phyloP scores from a whole-genome alignment of 2,329 filamentous ascomycete species.

The Colletotrichum sp. region DNA sequence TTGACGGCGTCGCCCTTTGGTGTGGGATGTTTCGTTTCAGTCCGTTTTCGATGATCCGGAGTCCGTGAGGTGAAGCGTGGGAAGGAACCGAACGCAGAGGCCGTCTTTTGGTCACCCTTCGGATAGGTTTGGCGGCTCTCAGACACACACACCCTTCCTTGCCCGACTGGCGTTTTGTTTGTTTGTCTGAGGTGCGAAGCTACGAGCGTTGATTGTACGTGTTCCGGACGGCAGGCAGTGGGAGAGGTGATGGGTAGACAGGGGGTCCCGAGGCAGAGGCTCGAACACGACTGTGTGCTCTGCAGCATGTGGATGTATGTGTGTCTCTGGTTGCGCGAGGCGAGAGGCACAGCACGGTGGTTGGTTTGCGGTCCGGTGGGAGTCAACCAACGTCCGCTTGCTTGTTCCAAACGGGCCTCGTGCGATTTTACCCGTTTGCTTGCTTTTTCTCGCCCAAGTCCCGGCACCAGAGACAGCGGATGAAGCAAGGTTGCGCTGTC shows the following conservation, averaged over 20 bases:
- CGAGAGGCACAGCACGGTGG: not conserved
- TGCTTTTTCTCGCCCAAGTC: not conserved
- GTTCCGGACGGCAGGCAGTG: not conserved
- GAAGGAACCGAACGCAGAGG: not conserved
- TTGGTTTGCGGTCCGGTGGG: not conserved
- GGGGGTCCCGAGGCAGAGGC: not conserved
- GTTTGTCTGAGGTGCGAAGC: not conserved
- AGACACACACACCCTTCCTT: not conserved
- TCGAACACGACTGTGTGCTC: not conserved
- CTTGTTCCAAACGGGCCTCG: not conserved
- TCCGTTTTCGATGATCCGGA: not conserved
- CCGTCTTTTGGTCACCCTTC: not conserved
- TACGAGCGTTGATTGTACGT: not conserved
- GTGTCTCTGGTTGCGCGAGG: not conserved
- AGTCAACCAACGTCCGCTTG: not conserved
- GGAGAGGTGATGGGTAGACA: not conserved
- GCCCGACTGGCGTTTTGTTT: not conserved
- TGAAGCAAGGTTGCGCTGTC: not conserved
- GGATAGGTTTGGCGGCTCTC: not conserved
- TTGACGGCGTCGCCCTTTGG: not conserved
- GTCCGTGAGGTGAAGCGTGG: not conserved
- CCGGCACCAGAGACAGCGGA: not conserved
- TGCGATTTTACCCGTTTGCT: not conserved
- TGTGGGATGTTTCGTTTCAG: slow-evolving; percentile 16
- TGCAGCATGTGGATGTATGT: not conserved